These are phyloP conservation scores for Pestalotiopsis sp. DNA, from an alignment of 2,329 filamentous ascomycete species.

Conservation along the genomic window DNA sequence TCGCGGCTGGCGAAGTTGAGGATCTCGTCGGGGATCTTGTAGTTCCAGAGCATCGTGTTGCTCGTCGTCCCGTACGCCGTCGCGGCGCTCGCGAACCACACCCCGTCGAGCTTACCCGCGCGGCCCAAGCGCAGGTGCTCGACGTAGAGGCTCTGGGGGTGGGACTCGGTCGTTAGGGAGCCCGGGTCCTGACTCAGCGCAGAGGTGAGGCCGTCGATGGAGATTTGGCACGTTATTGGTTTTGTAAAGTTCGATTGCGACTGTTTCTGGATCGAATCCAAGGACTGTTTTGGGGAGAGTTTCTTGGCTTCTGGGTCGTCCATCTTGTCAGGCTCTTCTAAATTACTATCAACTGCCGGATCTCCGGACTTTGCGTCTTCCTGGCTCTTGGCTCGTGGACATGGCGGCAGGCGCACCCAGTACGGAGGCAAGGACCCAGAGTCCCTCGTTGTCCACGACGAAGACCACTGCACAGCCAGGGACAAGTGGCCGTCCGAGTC, in stretches of 20 bases:
- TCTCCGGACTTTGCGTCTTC: constrained; percentile 10
- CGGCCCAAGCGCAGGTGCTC: constrained; percentile 45
- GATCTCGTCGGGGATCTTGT: constrained; percentile 56
- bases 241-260: constrained; percentile 24
- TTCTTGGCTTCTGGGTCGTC: constrained; percentile 13
- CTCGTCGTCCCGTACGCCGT: constrained; percentile 57
- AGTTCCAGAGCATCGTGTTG: constrained; percentile 62
- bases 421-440: constrained; percentile 58
- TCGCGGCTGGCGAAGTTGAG: constrained; percentile 51
- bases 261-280: constrained; percentile 37
- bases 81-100: constrained; percentile 59
- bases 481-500: constrained; percentile 64
- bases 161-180: constrained; percentile 22
- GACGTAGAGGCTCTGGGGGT: constrained; percentile 43
- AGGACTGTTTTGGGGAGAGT: constrained; percentile 26
- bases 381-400: constrained; percentile 12
- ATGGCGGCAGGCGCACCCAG: constrained; percentile 54
- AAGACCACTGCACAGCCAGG: constrained; percentile 57
- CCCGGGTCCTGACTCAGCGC: constrained; percentile 43
- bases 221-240: constrained; percentile 51
- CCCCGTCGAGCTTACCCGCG: constrained; percentile 36
- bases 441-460: constrained; percentile 54
- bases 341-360: background rate
- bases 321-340: background rate
- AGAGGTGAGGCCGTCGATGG: constrained; percentile 45